Percentiles rank a stretch among this genome's conserved stretches.
phyloP scores from a whole-genome alignment of 768 basidiomycete species.

The Mycena albidolilacea region DNA sequence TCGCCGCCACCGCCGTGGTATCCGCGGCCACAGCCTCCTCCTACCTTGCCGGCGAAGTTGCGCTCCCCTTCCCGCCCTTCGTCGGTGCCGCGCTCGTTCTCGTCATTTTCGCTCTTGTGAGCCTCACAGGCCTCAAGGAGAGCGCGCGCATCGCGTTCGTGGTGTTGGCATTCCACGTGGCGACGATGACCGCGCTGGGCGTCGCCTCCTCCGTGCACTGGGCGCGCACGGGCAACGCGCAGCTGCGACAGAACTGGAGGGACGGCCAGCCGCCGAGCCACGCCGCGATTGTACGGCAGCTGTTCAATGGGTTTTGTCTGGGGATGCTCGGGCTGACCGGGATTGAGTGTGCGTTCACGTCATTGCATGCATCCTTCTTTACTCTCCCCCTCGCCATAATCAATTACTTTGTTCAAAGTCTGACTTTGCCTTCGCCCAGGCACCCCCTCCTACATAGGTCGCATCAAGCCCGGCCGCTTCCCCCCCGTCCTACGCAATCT shows the following conservation, averaged over 20 bases:
- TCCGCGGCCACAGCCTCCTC: conserved; percentile 81
- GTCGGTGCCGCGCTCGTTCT: conserved; percentile 70
- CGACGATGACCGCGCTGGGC: conserved; percentile 70
- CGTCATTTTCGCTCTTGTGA: conserved; percentile 65
- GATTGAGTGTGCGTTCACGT: conserved; percentile 68
- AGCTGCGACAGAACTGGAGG: conserved; percentile 71
- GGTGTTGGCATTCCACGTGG: conserved; percentile 73
- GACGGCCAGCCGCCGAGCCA: conserved; percentile 51
- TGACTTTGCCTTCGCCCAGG: conserved; percentile 49
- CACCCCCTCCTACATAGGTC: conserved; percentile 75
- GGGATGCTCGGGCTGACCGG: conserved; percentile 83
- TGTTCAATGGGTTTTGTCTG: conserved; percentile 79
- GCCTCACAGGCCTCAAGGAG: conserved; percentile 73
- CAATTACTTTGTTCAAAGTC: background rate
- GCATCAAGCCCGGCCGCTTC: conserved; percentile 69
- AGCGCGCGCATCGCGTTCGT: conserved; percentile 72
- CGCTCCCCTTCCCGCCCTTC: conserved; percentile 69
- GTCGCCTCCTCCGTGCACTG: conserved; percentile 66
- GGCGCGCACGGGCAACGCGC: conserved; percentile 62
- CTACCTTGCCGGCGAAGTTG: conserved; percentile 77
- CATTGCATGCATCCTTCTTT: too few species aligned
- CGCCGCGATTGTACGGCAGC: conserved; percentile 55
- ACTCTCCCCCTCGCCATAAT: background rate
- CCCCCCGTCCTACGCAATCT: conserved; percentile 76
- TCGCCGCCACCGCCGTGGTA: conserved; percentile 76